Percentiles rank a stretch among this genome's conserved stretches.
These are phyloP conservation scores for Vachellia collinsii DNA, from an alignment of 306 rosid species.

Conservation along the genomic window DNA sequence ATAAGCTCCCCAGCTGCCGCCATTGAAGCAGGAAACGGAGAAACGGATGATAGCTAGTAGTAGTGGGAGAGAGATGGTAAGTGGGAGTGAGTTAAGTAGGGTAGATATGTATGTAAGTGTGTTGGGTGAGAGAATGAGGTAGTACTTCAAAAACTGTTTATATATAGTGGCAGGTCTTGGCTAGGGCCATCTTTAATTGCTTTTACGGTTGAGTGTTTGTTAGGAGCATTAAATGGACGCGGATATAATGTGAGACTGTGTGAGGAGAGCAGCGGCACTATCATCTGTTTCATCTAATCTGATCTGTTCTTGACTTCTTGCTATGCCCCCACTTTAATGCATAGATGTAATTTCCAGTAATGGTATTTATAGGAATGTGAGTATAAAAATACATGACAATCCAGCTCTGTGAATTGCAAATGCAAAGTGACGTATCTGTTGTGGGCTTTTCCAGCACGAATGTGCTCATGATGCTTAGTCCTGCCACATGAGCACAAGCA, in stretches of 20 bases:
- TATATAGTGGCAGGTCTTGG: conserved; percentile 43
- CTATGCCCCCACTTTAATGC: not conserved
- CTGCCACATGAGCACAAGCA: conserved; percentile 1
- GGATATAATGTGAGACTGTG: conserved; percentile 49
- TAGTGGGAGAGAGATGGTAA: not conserved
- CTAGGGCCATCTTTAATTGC: not conserved
- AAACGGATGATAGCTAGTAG: not conserved
- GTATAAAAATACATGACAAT: not conserved
- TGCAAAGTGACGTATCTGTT: not conserved
- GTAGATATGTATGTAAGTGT: not conserved
- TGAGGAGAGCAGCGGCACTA: not conserved
- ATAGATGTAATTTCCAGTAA: not conserved
- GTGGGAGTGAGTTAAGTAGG: not conserved
- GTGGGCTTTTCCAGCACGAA: not conserved
- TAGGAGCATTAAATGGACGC: conserved; percentile 78
- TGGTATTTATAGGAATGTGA: not conserved
- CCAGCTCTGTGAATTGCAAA: conserved; percentile 2
- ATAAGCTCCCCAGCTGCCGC: not conserved
- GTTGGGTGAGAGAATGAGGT: conserved; percentile 35
- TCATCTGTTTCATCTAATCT: not conserved
- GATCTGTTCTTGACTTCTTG: not conserved
- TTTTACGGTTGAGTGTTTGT: conserved; percentile 59
- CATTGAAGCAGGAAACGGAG: conserved; percentile 22
- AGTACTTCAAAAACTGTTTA: conserved; percentile 18
- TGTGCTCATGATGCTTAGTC: conserved; percentile 7